Evolutionary conservation across 495 filamentous ascomycete species (phyloP).

Genomic region (Achaetomiella virescens): DNA sequence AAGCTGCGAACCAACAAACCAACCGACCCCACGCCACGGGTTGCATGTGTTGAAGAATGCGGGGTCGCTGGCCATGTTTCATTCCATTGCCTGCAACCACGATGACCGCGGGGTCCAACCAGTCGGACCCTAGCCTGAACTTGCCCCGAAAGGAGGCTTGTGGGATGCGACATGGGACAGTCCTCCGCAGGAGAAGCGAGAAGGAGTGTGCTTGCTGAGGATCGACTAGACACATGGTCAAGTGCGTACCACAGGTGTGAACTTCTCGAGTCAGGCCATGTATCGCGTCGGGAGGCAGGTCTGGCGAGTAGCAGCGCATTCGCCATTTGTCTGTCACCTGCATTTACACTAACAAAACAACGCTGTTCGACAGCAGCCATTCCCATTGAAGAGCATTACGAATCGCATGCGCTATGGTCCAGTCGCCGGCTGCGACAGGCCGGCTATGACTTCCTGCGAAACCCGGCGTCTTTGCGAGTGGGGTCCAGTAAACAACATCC

Average conservation of each 20-base stretch:
- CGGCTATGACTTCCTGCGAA: neutral
- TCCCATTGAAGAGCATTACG: neutral
- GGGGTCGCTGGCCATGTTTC: slow-evolving; percentile 14
- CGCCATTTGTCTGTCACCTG: neutral
- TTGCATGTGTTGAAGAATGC: slow-evolving; percentile 1
- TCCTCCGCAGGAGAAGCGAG: slow-evolving; percentile 1
- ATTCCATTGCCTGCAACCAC: slow-evolving; percentile 1
- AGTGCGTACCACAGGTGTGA: too few species aligned
- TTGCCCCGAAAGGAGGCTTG: neutral
- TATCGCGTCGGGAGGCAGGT: neutral
- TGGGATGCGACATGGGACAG: slow-evolving; percentile 4
- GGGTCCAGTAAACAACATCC: neutral
- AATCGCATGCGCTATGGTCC: slow-evolving; percentile 1
- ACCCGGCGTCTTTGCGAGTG: neutral
- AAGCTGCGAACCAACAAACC: slow-evolving; percentile 1
- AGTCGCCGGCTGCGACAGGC: neutral
- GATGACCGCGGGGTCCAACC: slow-evolving; percentile 8
- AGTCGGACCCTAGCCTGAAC: slow-evolving; percentile 8
- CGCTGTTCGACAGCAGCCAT: neutral
- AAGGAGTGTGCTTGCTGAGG: too few species aligned
- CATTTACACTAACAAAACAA: neutral
- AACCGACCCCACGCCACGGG: slow-evolving; percentile 5
- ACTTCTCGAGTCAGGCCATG: too few species aligned
- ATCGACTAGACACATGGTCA: too few species aligned
- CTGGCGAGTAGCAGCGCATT: neutral